phyloP scores from a whole-genome alignment of 208 protist genomes.

The Leishmania gerbilli region DNA sequence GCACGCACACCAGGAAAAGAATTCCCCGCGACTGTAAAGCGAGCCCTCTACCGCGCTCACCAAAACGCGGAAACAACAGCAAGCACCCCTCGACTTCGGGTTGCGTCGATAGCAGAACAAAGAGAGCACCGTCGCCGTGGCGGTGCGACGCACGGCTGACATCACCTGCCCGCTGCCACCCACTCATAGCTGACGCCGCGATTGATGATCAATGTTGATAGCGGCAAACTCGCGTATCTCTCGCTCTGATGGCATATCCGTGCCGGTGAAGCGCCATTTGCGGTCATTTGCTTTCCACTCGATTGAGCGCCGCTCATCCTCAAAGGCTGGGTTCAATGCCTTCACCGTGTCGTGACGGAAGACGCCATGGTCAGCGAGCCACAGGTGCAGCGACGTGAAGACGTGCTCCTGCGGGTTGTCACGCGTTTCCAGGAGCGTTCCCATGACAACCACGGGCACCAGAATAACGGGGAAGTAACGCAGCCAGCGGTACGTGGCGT shows the following conservation, averaged over 20 bases:
- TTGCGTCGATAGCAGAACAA: slow-evolving; percentile 1
- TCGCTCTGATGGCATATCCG: slow-evolving; percentile 77
- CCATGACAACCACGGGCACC: slow-evolving; percentile 61
- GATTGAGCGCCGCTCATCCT: slow-evolving; percentile 79
- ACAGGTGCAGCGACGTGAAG: slow-evolving; percentile 84
- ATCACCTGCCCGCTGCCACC: neutral
- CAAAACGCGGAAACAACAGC: neutral
- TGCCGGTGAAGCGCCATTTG: slow-evolving; percentile 86
- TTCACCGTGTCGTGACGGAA: slow-evolving; percentile 90
- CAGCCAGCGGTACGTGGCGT: slow-evolving; percentile 84
- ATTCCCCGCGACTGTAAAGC: neutral
- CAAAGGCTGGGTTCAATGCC: slow-evolving; percentile 86
- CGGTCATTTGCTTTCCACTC: slow-evolving; percentile 88
- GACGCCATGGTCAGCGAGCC: slow-evolving; percentile 86
- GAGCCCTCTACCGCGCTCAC: neutral
- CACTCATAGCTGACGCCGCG: neutral
- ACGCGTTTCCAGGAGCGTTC: slow-evolving; percentile 74
- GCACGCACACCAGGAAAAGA: neutral
- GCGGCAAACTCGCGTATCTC: slow-evolving; percentile 85
- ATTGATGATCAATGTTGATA: slow-evolving; percentile 81
- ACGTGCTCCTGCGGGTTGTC: slow-evolving; percentile 88
- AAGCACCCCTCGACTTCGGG: neutral
- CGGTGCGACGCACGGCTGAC: neutral
- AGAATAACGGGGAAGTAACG: slow-evolving; percentile 80
- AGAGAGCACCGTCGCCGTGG: neutral